A percentile compares a stretch with the other conserved stretches of the same genome.
Evolutionary conservation across 805 yeast species (phyloP).

Genomic region (Sugiyamaella mastotermitis): DNA sequence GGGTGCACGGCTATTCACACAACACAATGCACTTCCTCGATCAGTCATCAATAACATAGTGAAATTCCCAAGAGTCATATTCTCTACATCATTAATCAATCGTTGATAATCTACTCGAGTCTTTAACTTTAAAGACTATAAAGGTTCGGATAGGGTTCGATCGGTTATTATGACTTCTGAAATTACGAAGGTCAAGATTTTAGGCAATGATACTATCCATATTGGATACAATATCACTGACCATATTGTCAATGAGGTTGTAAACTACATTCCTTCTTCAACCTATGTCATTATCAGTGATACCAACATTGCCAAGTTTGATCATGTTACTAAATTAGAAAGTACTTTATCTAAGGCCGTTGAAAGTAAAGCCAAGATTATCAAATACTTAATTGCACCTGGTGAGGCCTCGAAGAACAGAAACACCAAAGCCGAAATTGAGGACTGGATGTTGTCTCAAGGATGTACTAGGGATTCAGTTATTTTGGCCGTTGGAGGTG

Average conservation of each 20-base stretch:
- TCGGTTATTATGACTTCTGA: slow-evolving; percentile 10
- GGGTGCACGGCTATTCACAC: too few relatives aligned
- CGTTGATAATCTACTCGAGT: too few relatives aligned
- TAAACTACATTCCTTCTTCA: slow-evolving; percentile 63
- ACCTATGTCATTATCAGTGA: slow-evolving; percentile 92
- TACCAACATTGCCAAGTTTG: slow-evolving; percentile 50
- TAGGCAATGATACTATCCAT: slow-evolving; percentile 80
- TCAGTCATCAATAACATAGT: too few relatives aligned
- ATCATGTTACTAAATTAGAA: slow-evolving; percentile 40
- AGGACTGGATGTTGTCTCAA: slow-evolving; percentile 72
- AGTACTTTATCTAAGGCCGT: slow-evolving; percentile 44
- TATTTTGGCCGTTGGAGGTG: slow-evolving; percentile 93
- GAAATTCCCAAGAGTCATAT: too few relatives aligned
- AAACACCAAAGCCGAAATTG: slow-evolving; percentile 85
- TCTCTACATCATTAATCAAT: too few relatives aligned
- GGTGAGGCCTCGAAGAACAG: slow-evolving; percentile 91
- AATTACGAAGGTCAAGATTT: slow-evolving; percentile 18
- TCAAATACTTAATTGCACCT: slow-evolving; percentile 75
- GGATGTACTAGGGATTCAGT: slow-evolving; percentile 97
- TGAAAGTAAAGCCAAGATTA: slow-evolving; percentile 45
- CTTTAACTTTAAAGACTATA: too few relatives aligned
- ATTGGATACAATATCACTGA: slow-evolving; percentile 79
- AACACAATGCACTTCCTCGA: too few relatives aligned
- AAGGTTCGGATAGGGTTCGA: too few relatives aligned
- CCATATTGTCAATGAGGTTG: slow-evolving; percentile 65